Percentiles rank a stretch among this genome's conserved stretches.
Conservation (phyloP, 768 basidiomycete species). For the Lactifluus piperatus region DNA sequence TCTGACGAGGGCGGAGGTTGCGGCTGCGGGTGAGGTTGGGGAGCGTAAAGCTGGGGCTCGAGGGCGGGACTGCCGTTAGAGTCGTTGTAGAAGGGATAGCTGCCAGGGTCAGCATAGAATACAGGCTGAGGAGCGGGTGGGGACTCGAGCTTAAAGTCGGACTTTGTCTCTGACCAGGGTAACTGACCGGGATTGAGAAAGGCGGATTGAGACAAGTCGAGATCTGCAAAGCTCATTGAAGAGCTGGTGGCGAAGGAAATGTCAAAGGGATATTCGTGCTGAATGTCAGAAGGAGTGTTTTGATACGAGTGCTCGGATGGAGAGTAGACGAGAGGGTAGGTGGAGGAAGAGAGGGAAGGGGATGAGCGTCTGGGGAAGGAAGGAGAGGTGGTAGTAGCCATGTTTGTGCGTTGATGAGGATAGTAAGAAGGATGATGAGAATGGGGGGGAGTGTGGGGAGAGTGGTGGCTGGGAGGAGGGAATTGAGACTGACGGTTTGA, state of each 20-base stretch:
- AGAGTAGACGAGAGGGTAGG: constrained; percentile 12
- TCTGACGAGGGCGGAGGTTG: constrained; percentile 1
- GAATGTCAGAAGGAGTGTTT: constrained; percentile 4
- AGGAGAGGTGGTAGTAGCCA: background rate
- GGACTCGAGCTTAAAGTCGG: constrained; percentile 13
- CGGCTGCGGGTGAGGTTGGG: constrained; percentile 2
- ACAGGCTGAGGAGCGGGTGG: background rate
- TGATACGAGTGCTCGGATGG: constrained; percentile 8
- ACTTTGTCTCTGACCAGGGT: constrained; percentile 11
- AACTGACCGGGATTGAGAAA: constrained; percentile 12
- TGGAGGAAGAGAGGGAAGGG: constrained; percentile 6
- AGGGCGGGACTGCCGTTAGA: background rate
- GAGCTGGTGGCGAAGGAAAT: background rate
- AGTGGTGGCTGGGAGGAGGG: background rate
- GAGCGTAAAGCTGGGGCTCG: constrained; percentile 7
- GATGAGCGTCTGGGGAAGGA: background rate
- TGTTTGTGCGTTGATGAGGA: background rate
- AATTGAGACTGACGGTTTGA: constrained; percentile 10
- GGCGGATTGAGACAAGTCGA: constrained; percentile 11
- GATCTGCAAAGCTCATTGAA: constrained; percentile 5
- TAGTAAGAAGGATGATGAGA: background rate
- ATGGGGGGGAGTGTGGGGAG: constrained; percentile 9
- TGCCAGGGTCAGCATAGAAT: constrained; percentile 10
- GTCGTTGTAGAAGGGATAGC: constrained; percentile 13
- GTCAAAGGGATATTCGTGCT: constrained; percentile 15